These are phyloP conservation scores for Geosiphon pyriformis DNA, from an alignment of 192 early-diverging fungal species.

Conservation along the genomic window DNA sequence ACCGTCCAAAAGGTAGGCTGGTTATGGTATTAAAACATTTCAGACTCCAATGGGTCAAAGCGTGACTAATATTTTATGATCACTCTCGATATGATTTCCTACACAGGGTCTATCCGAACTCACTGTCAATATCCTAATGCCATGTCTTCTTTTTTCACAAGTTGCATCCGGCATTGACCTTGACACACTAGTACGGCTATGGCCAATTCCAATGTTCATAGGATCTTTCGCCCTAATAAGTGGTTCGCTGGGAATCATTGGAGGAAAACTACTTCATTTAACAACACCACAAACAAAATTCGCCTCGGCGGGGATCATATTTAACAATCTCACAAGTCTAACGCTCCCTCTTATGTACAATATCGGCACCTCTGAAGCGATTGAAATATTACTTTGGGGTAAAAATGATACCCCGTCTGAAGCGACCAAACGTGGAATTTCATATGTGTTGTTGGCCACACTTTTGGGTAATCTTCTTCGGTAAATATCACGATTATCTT, in stretches of 20 bases:
- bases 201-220: constrained; percentile 16
- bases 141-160: constrained; percentile 17
- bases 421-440: constrained; percentile 1
- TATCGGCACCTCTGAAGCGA: constrained; percentile 3
- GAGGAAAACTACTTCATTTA: constrained; percentile 16
- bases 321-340: constrained; percentile 17
- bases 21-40: too few relatives aligned
- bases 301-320: constrained; percentile 1
- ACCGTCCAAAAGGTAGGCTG: too few relatives aligned
- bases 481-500: too few relatives aligned
- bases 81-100: too few relatives aligned
- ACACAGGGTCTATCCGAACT: constrained; percentile 5
- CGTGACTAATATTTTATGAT: too few relatives aligned
- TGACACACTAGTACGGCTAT: constrained; percentile 8
- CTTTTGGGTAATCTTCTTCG: constrained; percentile 14
- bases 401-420: neutral
- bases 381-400: neutral
- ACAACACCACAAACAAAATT: constrained; percentile 4
- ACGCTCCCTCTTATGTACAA: constrained; percentile 13
- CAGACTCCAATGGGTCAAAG: too few relatives aligned
- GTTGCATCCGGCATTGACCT: constrained; percentile 11
- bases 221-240: constrained; percentile 2
- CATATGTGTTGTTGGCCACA: constrained; percentile 16
- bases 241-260: neutral
- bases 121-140: constrained; percentile 14